These are phyloP conservation scores for Xylaria grammica DNA, from an alignment of 495 filamentous ascomycete genomes.

Conservation along the genomic window DNA sequence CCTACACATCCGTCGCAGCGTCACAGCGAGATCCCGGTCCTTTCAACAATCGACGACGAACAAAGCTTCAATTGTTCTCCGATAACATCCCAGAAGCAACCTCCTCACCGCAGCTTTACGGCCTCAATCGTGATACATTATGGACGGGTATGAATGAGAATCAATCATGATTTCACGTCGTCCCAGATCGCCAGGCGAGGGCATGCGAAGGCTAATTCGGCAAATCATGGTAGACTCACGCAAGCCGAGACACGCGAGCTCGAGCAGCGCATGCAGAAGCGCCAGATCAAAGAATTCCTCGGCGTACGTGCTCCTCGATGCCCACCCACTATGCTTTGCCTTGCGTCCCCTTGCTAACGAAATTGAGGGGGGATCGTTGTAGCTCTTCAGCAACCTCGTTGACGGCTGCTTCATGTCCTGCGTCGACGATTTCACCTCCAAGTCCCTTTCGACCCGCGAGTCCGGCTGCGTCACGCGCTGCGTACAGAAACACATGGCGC, in stretches of 20 bases:
- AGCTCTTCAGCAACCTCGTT: conserved; percentile 98
- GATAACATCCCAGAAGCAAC: neutral
- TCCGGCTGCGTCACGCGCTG: conserved; percentile 90
- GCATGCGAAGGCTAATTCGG: neutral
- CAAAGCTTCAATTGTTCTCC: neutral
- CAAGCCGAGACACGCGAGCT: conserved; percentile 88
- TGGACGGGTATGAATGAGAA: conserved; percentile 31
- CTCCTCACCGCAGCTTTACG: neutral
- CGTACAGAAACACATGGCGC: conserved; percentile 92
- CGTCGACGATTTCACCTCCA: conserved; percentile 97
- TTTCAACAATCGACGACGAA: neutral
- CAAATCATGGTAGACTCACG: conserved; percentile 61
- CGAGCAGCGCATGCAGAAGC: conserved; percentile 87
- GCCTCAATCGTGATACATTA: conserved; percentile 3
- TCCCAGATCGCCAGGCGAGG: neutral
- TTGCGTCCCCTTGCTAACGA: conserved; percentile 6
- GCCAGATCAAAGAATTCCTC: conserved; percentile 99
- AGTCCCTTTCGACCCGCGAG: conserved; percentile 84
- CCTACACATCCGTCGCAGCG: too few species aligned
- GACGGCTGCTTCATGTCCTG: conserved; percentile 96
- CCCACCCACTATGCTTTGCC: neutral
- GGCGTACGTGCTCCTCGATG: conserved; percentile 62
- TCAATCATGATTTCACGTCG: too few species aligned
- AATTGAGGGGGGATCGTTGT: neutral
- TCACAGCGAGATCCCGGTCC: neutral